Percentiles rank a stretch among this genome's conserved stretches.
phyloP scores from a whole-genome alignment of 768 basidiomycete species.

The Psilocybe tampanensis region DNA sequence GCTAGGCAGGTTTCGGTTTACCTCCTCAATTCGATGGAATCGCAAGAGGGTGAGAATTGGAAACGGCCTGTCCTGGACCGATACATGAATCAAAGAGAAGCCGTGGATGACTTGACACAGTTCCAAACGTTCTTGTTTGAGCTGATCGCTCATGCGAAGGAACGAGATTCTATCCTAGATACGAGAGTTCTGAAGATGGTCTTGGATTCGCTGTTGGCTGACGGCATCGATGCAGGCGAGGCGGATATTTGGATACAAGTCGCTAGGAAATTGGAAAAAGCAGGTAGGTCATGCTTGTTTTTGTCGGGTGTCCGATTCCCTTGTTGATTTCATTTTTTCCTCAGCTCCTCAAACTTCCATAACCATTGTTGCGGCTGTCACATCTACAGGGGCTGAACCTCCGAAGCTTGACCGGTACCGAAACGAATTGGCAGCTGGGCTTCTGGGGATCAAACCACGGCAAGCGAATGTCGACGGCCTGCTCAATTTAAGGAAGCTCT shows the following conservation, averaged over 20 bases:
- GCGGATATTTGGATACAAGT: constrained; percentile 77
- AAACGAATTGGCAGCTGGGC: constrained; percentile 86
- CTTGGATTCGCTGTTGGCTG: constrained; percentile 59
- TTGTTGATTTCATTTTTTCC: background rate
- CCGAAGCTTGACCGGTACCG: constrained; percentile 77
- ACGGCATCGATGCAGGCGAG: constrained; percentile 63
- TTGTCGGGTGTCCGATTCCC: background rate
- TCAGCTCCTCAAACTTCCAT: constrained; percentile 73
- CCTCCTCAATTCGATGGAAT: constrained; percentile 47
- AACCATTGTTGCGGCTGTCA: constrained; percentile 64
- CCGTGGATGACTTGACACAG: constrained; percentile 16
- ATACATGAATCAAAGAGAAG: constrained; percentile 19
- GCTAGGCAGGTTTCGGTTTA: constrained; percentile 63
- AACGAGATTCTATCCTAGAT: constrained; percentile 53
- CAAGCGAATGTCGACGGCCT: constrained; percentile 75
- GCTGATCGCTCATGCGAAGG: constrained; percentile 28
- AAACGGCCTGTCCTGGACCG: constrained; percentile 42
- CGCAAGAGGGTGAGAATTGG: constrained; percentile 47
- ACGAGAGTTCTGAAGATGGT: constrained; percentile 62
- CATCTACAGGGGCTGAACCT: constrained; percentile 65
- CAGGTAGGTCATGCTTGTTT: constrained; percentile 46
- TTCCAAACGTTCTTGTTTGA: constrained; percentile 30
- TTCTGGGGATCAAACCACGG: constrained; percentile 64
- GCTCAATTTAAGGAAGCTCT: constrained; percentile 64
- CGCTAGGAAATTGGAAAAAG: constrained; percentile 64